Conservation (phyloP, 371 early-diverging fungal genomes). For the Mucor irregularis region DNA sequence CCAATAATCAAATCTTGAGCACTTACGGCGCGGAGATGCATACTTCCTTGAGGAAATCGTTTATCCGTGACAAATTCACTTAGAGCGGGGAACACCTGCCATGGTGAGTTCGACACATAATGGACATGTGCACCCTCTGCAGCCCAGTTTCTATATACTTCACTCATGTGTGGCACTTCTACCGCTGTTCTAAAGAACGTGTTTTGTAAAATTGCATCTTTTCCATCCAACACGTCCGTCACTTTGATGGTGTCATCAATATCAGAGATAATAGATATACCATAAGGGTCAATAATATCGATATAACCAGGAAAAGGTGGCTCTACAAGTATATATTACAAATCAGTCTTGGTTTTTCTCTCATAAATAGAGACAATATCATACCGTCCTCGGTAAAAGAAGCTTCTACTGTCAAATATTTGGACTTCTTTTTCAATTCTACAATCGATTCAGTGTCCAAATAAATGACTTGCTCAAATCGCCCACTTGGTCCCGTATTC, state of each 20-base stretch:
- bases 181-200: slow-evolving; percentile 44
- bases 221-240: slow-evolving; percentile 50
- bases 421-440: background rate
- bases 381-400: slow-evolving; percentile 19
- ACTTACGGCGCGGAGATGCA: slow-evolving; percentile 42
- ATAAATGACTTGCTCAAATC: slow-evolving; percentile 31
- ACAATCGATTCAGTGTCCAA: slow-evolving; percentile 14
- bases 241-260: slow-evolving; percentile 70
- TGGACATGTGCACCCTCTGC: slow-evolving; percentile 39
- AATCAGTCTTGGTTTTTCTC: too few species aligned
- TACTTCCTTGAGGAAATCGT: slow-evolving; percentile 46
- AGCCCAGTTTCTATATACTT: slow-evolving; percentile 39
- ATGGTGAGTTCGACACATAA: slow-evolving; percentile 53
- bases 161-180: slow-evolving; percentile 46
- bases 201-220: slow-evolving; percentile 44
- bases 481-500: slow-evolving; percentile 35
- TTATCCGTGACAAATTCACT: slow-evolving; percentile 31
- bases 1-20: slow-evolving; percentile 32
- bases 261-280: slow-evolving; percentile 61
- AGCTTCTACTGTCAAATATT: slow-evolving; percentile 20
- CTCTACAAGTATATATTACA: background rate
- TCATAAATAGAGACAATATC: too few species aligned
- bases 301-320: slow-evolving; percentile 39
- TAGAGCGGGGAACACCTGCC: slow-evolving; percentile 51
- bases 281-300: slow-evolving; percentile 51